Base-by-base conservation (phyloP, 1,284 basidiomycete species). In the Boletellus deceptivus region DNA sequence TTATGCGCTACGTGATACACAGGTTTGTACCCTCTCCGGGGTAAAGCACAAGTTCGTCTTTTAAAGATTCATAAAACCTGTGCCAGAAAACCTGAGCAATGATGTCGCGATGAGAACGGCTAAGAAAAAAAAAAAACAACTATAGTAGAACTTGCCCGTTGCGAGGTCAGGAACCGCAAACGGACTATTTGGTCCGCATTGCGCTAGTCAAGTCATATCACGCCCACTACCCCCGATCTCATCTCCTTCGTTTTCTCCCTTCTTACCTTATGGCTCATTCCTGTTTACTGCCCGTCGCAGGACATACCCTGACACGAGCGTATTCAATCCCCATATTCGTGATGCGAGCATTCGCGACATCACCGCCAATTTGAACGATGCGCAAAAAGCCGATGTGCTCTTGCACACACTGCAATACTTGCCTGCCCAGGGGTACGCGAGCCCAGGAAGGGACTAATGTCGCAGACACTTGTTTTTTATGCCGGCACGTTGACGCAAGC, bases 271-370 rank as follows among this genome's bases (percentile, higher is more conserved):
- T 11, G 13, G 29, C 36, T 39, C 16, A 29, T 16, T 29, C 3
- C 11, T 37, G 22, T 22, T 31, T 31, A 8, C 29, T 31, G 29
- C 29, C 29, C 11, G 29, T 11, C 10, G 29, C 9, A 29, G 10
- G 27, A 9, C 27, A 3, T 13, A 16, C 40, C 22, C 14, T 8
- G 2, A 20, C 6, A 79, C 79, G 78, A 77, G 76, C 61, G 72
- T 84, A 52, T 86, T 87, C 73, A 87, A 87, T 62, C 82, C 83
- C 6, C 82, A 80, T 60, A 86, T 86, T 55, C 73, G 86, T 42
- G 84, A 87, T 59, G 84, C 84, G 22, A 80, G 81, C 70, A 82
- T 86, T 61, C 82, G 80, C 45, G 82, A 86, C 60, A 79, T 84
- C 31, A 73, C 78, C 2, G 71, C 74, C 8, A 75, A 72, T 50